These are phyloP conservation scores for Hibiscus trionum DNA, from an alignment of 345 rosid genomes.

Conservation along the genomic window DNA sequence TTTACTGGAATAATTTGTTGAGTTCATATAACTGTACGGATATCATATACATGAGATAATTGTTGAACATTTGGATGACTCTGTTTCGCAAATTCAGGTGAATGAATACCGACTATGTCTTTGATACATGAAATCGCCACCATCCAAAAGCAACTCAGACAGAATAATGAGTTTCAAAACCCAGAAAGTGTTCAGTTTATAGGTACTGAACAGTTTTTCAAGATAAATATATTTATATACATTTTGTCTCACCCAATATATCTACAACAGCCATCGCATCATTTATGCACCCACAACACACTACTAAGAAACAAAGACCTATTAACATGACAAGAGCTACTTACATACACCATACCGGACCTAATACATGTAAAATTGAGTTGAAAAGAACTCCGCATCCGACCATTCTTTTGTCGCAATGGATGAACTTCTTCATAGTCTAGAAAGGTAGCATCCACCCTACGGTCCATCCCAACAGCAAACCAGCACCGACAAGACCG, in stretches of 20 bases:
- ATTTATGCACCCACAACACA: constrained; percentile 2
- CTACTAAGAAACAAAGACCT: not conserved
- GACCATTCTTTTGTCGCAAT: not conserved
- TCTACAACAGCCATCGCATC: constrained; percentile 17
- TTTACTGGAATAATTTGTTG: no score
- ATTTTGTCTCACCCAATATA: constrained; percentile 7
- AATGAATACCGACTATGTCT: no score
- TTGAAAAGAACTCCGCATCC: not conserved
- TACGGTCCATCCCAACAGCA: constrained; percentile 91
- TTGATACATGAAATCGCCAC: no score
- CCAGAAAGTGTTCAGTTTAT: no score
- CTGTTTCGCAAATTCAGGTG: no score
- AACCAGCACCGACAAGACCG: constrained; percentile 91
- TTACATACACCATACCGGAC: not conserved
- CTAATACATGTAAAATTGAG: constrained; percentile 1
- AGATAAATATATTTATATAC: not conserved
- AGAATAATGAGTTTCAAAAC: no score
- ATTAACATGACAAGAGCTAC: not conserved
- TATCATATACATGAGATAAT: no score
- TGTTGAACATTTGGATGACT: no score
- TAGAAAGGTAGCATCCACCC: constrained; percentile 85
- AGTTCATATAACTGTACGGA: no score
- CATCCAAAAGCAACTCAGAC: no score
- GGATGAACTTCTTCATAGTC: not conserved
- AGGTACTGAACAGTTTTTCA: not conserved